These are phyloP conservation scores for Lasiodiplodia theobromae DNA, from an alignment of 2,329 filamentous ascomycete genomes.

Conservation along the genomic window DNA sequence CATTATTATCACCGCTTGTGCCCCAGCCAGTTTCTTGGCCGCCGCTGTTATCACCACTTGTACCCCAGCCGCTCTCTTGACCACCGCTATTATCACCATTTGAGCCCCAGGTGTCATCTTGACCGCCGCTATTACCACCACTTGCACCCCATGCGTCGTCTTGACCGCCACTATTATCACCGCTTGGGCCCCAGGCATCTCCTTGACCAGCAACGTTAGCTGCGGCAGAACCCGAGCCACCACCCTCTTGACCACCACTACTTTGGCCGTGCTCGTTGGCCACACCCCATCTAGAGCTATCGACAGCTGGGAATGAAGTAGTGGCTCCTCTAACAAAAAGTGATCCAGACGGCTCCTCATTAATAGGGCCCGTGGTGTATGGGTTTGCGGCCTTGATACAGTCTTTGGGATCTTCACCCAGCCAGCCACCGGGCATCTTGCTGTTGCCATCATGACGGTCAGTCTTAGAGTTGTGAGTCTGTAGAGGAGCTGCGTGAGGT, in stretches of 20 bases:
- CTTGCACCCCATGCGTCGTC: not conserved
- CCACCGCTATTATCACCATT: not conserved
- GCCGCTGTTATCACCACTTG: not conserved
- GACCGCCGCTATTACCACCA: not conserved
- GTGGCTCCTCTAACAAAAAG: not conserved
- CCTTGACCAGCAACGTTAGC: not conserved
- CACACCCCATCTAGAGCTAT: not conserved
- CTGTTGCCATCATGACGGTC: not conserved
- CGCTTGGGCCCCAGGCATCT: not conserved
- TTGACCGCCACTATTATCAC: not conserved
- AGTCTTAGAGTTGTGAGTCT: too few relatives aligned
- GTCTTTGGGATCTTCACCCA: not conserved
- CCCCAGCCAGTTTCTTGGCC: not conserved
- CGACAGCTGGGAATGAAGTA: not conserved
- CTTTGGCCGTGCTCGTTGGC: not conserved
- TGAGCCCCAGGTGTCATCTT: not conserved
- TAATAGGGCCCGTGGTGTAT: not conserved
- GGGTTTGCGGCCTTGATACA: not conserved
- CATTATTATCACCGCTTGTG: not conserved
- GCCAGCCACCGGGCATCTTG: constrained; percentile 16
- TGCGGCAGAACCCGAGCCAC: not conserved
- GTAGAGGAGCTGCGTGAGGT: not conserved
- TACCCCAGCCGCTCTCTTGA: not conserved
- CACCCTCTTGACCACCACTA: not conserved
- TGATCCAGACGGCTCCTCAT: not conserved